Conservation (phyloP, 306 rosid genomes). For the Aeschynomene evenia region DNA sequence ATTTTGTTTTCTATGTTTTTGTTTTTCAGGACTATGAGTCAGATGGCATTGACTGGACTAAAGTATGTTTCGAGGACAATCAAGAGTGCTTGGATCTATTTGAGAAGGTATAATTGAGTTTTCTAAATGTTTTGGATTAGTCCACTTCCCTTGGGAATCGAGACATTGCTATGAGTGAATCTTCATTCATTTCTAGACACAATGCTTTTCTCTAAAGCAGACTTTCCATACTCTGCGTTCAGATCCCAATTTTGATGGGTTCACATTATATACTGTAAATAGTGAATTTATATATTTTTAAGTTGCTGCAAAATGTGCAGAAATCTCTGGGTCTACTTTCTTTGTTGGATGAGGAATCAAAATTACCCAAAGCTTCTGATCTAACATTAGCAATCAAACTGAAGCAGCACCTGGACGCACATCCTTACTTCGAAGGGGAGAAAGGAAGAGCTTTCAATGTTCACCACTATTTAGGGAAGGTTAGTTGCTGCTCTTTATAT, state of each 20-base stretch:
- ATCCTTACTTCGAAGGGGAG: constrained; percentile 80
- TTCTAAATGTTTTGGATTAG: constrained; percentile 3
- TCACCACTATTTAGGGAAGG: constrained; percentile 92
- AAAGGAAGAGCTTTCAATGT: constrained; percentile 73
- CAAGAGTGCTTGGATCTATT: constrained; percentile 89
- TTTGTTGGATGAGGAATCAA: constrained; percentile 87
- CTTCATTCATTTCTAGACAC: constrained; percentile 9
- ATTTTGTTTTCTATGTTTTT: constrained; percentile 26
- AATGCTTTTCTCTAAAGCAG: not conserved
- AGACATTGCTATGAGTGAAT: not conserved
- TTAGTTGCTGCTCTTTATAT: constrained; percentile 46
- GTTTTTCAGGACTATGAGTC: constrained; percentile 70
- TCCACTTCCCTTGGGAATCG: constrained; percentile 16
- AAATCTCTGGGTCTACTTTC: constrained; percentile 70
- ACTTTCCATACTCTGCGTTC: not conserved
- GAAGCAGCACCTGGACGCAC: constrained; percentile 57
- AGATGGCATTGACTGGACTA: constrained; percentile 72
- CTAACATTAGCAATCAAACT: constrained; percentile 74
- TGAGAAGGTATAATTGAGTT: constrained; percentile 73
- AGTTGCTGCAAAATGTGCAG: constrained; percentile 54
- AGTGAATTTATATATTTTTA: constrained; percentile 22
- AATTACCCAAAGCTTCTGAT: constrained; percentile 73
- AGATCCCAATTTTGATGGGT: constrained; percentile 2
- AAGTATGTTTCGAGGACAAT: constrained; percentile 77
- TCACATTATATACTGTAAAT: constrained; percentile 25